Evolutionary conservation across 2,329 filamentous ascomycete genomes (phyloP).

Genomic region (Tympanopsis confertula): DNA sequence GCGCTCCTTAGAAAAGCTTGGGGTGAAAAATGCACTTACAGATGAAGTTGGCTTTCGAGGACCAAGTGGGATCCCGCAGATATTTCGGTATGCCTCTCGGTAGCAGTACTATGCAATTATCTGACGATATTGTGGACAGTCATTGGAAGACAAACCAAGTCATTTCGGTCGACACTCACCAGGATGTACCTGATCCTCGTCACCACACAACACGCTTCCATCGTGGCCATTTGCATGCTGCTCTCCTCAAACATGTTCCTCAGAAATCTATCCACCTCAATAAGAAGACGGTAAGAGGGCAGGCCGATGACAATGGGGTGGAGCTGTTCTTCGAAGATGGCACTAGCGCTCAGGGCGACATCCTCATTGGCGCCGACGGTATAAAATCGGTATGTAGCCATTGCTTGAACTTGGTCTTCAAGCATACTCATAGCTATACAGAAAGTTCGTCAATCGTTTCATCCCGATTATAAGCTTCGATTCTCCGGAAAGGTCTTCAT

Average conservation of each 20-base stretch:
- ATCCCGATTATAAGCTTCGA: constrained; percentile 14
- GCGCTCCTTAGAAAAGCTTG: constrained; percentile 18
- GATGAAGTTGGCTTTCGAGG: constrained; percentile 19
- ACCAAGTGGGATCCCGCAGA: constrained; percentile 15
- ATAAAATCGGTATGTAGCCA: constrained; percentile 18
- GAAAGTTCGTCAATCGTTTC: constrained; percentile 12
- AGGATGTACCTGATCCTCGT: constrained; percentile 14
- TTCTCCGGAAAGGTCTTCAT: constrained; percentile 24
- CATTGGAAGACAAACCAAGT: constrained; percentile 24
- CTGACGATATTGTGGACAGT: too few species aligned
- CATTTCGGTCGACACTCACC: constrained; percentile 15
- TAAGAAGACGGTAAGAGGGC: constrained; percentile 12
- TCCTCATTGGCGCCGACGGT: constrained; percentile 21
- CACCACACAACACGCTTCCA: constrained; percentile 21
- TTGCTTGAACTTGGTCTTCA: constrained; percentile 1
- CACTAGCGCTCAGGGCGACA: constrained; percentile 12
- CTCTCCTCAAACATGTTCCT: constrained; percentile 15
- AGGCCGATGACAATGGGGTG: constrained; percentile 7
- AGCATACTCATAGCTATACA: constrained; percentile 3
- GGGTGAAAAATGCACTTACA: constrained; percentile 16
- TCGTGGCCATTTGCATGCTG: constrained; percentile 19
- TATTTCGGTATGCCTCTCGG: constrained; percentile 15
- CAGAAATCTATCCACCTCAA: constrained; percentile 15
- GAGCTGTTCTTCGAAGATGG: constrained; percentile 16
- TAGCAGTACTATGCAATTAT: constrained; percentile 2